Conservation (phyloP, 768 basidiomycete genomes). For the Cubamyces lactineus region DNA sequence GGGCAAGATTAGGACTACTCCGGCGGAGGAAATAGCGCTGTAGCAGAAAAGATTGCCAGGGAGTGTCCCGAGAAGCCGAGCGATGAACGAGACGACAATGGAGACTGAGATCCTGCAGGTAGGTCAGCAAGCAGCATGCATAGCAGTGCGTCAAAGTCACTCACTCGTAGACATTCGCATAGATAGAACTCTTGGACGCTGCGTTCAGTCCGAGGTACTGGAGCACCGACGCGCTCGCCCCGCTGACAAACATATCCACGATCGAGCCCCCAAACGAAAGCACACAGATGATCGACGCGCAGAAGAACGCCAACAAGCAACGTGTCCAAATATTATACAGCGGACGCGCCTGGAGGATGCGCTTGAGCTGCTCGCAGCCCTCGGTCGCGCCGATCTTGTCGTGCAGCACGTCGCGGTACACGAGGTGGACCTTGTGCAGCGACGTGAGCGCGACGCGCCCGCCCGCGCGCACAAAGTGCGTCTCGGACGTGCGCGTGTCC, state of each 20-base stretch:
- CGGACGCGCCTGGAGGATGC: slow-evolving; percentile 63
- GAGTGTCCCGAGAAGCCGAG: slow-evolving; percentile 77
- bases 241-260: slow-evolving; percentile 84
- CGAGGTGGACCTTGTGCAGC: slow-evolving; percentile 77
- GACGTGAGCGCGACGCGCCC: slow-evolving; percentile 82
- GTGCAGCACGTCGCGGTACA: slow-evolving; percentile 87
- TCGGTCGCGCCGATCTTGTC: slow-evolving; percentile 76
- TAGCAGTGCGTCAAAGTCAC: slow-evolving; percentile 35
- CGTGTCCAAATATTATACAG: slow-evolving; percentile 70
- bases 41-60: slow-evolving; percentile 83
- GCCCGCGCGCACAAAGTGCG: slow-evolving; percentile 83
- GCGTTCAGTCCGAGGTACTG: slow-evolving; percentile 83
- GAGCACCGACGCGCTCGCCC: slow-evolving; percentile 65
- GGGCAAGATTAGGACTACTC: slow-evolving; percentile 88
- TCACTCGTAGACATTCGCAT: slow-evolving; percentile 96
- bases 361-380: slow-evolving; percentile 68
- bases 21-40: slow-evolving; percentile 86
- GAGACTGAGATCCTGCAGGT: slow-evolving; percentile 73
- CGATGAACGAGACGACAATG: slow-evolving; percentile 82
- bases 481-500: slow-evolving; percentile 71
- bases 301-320: slow-evolving; percentile 75
- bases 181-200: slow-evolving; percentile 84
- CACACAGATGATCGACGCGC: slow-evolving; percentile 80
- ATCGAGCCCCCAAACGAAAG: slow-evolving; percentile 81
- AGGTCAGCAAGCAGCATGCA: background rate